Evolutionary conservation across 1,284 basidiomycete species (phyloP), one percentile per base, ranked within the genome.

Genomic region (Trichosporon sp.): DNA sequence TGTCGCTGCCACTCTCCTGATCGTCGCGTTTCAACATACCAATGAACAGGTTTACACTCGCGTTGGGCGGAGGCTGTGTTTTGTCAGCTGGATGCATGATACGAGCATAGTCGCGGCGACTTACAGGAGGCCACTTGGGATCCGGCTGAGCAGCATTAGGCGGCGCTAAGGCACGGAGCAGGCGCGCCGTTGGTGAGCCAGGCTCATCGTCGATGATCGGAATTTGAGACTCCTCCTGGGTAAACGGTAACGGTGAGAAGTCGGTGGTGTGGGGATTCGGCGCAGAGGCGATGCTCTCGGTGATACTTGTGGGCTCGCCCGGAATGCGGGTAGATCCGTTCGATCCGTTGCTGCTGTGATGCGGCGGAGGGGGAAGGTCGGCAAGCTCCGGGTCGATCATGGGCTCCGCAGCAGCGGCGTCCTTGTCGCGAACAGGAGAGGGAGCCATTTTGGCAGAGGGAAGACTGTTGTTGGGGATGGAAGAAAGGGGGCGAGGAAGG

Each of bases 41-140:
- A 59, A 79, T 79, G 63, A 74, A 79, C 14, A 79, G 67, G 64
- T 79, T 79, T 56, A 79, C 77, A 70, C 74, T 76, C 3, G 77
- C 75, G 64, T 76, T 76, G 21, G 73, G 77, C n/a, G 77, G 77
- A 27, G 77, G 77, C 75, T 78, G 69, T 29, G 36, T 13, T n/a
- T 34, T 31, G 65, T 64, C 33, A 67, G 65, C 34, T 9, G 65
- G 61, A 70, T n/a, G 10, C 34, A 13, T 6, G 21, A 27, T 25
- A 13, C 14, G n/a, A 19, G 27, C 23, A 34, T 32, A n/a, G n/a
- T n/a, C n/a, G n/a, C n/a, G n/a, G 3, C 8, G 10, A 4, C 77
- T 77, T 61, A 79, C 77, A 14, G 73, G 61, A 33, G 73, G 68
- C 77, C 77, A 79, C 61, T 73, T 73, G 13, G 69, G 65, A 49